Base-by-base conservation (phyloP, 2,329 filamentous ascomycete genomes). In the Cordyceps javanica region DNA sequence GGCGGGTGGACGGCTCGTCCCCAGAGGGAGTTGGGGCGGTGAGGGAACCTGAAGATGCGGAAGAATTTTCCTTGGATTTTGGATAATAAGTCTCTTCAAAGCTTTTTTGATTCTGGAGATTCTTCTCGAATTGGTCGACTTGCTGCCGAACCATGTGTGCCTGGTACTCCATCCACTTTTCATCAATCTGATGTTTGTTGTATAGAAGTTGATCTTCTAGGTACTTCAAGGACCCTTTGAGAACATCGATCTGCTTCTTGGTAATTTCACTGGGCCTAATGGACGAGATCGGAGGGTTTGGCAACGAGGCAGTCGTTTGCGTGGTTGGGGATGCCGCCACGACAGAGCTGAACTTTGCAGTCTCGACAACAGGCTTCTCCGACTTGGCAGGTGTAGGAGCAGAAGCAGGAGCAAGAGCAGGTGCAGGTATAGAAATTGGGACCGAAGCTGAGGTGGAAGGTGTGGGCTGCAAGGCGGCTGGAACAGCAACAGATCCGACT, bases 181-280 rank as follows among this genome's bases (percentile, higher is more conserved):
- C 81, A 59, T 86, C 82, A 60, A 86, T 82, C 62, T 86, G 82
- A 61, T 86, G 81, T 62, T 77, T 79, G 65, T 86, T 86, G 72
- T 81, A 84, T 54, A 78, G 76, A 45, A 86, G 68, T 62, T 87
- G 82, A 59, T 82, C 78, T 61, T 85, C 78, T 41, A 80, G 73
- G 58, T 79, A 78, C 63, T 78, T 81, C 59, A 86, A 72, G n/a
- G 77, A 76, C n/a, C 66, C 64, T 41, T 75, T 76, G 55, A 86
- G 74, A 42, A 72, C 69, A 23, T 78, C 75, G 51, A 85, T 76
- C 62, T 85, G 82, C 62, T 79, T 81, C 65, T 73, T 81, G 8
- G 81, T 85, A 62, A 85, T 82, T n/a, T 82, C 79, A 62, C 82
- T 85, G 4, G 77, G 78, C 23, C 77, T 76, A 60, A 85, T 85